Conservation (phyloP, 225 moss, liverwort and hornwort genomes). For the Takakia lepidozioides region DNA sequence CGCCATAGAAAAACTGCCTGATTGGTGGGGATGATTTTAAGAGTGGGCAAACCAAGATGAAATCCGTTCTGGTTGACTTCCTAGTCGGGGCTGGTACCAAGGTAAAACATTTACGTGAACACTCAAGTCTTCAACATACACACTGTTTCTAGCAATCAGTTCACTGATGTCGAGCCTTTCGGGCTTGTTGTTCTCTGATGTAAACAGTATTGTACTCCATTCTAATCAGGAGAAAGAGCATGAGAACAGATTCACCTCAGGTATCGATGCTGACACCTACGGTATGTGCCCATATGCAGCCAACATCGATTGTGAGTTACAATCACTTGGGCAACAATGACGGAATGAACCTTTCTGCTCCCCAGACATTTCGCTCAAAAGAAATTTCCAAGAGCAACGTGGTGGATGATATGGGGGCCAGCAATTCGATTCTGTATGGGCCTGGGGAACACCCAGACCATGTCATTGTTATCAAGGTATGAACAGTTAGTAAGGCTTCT, state of each 20-base stretch:
- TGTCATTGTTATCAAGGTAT: constrained; percentile 94
- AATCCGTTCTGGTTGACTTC: constrained; percentile 95
- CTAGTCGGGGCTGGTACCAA: constrained; percentile 93
- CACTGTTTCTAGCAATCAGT: too few relatives aligned
- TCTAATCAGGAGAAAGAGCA: too few relatives aligned
- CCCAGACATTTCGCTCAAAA: constrained; percentile 90
- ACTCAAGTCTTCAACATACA: too few relatives aligned
- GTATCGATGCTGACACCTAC: too few relatives aligned
- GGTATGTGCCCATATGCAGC: too few relatives aligned
- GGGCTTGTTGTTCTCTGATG: too few relatives aligned
- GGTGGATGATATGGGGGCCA: constrained; percentile 97
- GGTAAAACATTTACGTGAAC: constrained; percentile 39
- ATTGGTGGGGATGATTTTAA: constrained; percentile 97
- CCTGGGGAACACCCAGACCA: constrained; percentile 97
- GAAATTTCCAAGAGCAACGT: constrained; percentile 98
- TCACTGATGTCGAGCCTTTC: too few relatives aligned
- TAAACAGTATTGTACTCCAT: too few relatives aligned
- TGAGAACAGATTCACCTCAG: too few relatives aligned
- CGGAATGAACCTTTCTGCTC: constrained; percentile 97
- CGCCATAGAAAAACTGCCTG: constrained; percentile 75
- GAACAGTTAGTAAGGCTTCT: too few relatives aligned
- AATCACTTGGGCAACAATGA: constrained; percentile 98
- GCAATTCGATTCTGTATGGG: constrained; percentile 81
- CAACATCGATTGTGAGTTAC: constrained; percentile 96
- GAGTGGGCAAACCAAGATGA: constrained; percentile 99